Evolutionary conservation across 805 yeast genomes (phyloP).

Genomic region (Pichia heedii): DNA sequence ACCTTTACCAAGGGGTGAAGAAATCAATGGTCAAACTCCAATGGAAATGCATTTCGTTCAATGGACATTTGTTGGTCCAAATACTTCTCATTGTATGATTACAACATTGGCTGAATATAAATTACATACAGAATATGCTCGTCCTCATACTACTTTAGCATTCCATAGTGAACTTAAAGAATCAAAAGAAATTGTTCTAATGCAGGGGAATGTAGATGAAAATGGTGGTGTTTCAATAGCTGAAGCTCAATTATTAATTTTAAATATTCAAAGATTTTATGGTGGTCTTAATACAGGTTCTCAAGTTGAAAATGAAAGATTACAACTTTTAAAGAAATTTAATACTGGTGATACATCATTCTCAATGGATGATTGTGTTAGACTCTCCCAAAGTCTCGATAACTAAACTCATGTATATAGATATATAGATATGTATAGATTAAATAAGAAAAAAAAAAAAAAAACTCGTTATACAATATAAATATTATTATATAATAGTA

Average conservation of each 20-base stretch:
- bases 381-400: slow-evolving; percentile 68
- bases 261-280: slow-evolving; percentile 75
- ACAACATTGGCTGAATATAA: slow-evolving; percentile 90
- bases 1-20: slow-evolving; percentile 67
- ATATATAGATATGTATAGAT: no score
- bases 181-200: slow-evolving; percentile 56
- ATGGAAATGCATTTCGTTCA: slow-evolving; percentile 86
- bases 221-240: slow-evolving; percentile 58
- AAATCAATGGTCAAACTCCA: slow-evolving; percentile 22
- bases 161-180: slow-evolving; percentile 72
- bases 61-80: slow-evolving; percentile 82
- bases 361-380: slow-evolving; percentile 55
- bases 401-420: slow-evolving; percentile 11
- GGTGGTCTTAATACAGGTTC: slow-evolving; percentile 51
- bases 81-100: slow-evolving; percentile 80
- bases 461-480: no score
- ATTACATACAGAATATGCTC: slow-evolving; percentile 82
- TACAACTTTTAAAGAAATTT: slow-evolving; percentile 54
- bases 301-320: slow-evolving; percentile 37
- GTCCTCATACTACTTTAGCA: slow-evolving; percentile 87
- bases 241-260: slow-evolving; percentile 70
- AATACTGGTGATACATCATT: slow-evolving; percentile 63
- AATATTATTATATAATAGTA: no score
- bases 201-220: slow-evolving; percentile 78
- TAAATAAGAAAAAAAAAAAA: no score